Percentiles rank a stretch among this genome's conserved stretches.
Conservation (phyloP, 306 rosid species). For the Medicago arabica region DNA sequence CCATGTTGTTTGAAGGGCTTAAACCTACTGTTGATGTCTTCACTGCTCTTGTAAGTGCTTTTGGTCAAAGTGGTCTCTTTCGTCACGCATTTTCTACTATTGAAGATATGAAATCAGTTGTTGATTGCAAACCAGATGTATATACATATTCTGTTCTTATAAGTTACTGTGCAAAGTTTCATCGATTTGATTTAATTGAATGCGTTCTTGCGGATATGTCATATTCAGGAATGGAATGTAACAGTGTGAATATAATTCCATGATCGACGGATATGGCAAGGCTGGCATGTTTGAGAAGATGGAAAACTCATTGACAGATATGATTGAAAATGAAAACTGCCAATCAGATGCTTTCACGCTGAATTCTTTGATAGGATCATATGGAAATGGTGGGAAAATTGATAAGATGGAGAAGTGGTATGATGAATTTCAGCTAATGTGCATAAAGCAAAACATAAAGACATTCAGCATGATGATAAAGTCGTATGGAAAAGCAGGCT, state of each 20-base stretch:
- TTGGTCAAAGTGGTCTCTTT: conserved; percentile 74
- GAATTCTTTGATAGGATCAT: conserved; percentile 71
- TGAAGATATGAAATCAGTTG: conserved; percentile 82
- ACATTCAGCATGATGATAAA: conserved; percentile 84
- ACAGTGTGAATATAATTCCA: conserved; percentile 75
- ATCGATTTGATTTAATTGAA: conserved; percentile 65
- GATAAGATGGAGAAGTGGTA: conserved; percentile 94
- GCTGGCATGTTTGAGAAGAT: conserved; percentile 79
- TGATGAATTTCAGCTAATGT: conserved; percentile 87
- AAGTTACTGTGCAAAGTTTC: conserved; percentile 64
- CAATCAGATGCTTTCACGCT: conserved; percentile 82
- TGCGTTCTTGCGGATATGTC: conserved; percentile 71
- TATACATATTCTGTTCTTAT: conserved; percentile 78
- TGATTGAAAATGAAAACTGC: conserved; percentile 79
- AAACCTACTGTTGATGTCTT: conserved; percentile 80
- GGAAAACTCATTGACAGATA: conserved; percentile 70
- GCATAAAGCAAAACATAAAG: conserved; percentile 69
- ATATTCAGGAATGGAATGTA: conserved; percentile 66
- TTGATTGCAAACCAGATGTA: conserved; percentile 73
- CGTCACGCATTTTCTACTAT: conserved; percentile 67
- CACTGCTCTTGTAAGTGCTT: conserved; percentile 86
- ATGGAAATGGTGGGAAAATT: conserved; percentile 68
- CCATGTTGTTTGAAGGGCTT: conserved; percentile 82
- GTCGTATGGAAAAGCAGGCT: conserved; percentile 79
- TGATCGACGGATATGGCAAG: conserved; percentile 81